A percentile compares a stretch with the other conserved stretches of the same genome.
Conservation (phyloP, 495 filamentous ascomycete genomes). For the Penicillium steckii region DNA sequence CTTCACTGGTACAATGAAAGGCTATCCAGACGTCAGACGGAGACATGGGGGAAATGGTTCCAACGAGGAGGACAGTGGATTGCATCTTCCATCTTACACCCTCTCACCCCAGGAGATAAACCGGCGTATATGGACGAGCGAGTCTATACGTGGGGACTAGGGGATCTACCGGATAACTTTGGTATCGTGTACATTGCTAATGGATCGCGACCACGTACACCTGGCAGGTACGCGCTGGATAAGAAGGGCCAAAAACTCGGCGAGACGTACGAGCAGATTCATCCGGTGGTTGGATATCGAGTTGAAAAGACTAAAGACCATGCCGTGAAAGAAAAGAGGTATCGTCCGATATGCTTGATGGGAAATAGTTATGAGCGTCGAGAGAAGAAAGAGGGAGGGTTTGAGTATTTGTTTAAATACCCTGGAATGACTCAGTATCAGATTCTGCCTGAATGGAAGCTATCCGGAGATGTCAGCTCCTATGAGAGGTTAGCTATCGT, state of each 20-base stretch:
- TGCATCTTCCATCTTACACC: not conserved
- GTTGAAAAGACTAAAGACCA: slow-evolving; percentile 1
- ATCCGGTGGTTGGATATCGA: slow-evolving; percentile 12
- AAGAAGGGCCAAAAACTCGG: slow-evolving; percentile 5
- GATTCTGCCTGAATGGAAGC: slow-evolving; percentile 2
- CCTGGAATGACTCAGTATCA: not conserved
- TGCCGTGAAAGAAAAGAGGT: not conserved
- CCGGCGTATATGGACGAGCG: not conserved
- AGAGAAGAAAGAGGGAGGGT: not conserved
- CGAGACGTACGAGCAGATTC: slow-evolving; percentile 12
- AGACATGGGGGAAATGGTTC: slow-evolving; percentile 1
- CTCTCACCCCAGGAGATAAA: not conserved
- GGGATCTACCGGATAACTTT: slow-evolving; percentile 6
- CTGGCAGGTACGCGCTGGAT: slow-evolving; percentile 4
- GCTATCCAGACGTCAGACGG: not conserved
- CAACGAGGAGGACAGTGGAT: slow-evolving; percentile 2
- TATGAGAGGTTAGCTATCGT: slow-evolving; percentile 2
- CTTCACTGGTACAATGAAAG: not conserved
- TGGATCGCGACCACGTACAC: slow-evolving; percentile 7
- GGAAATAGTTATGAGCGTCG: slow-evolving; percentile 1
- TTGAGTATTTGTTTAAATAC: slow-evolving; percentile 8
- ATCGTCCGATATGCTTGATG: slow-evolving; percentile 1
- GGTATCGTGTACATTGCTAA: slow-evolving; percentile 2
- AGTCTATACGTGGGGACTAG: not conserved
- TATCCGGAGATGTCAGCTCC: not conserved